Percentiles rank a stretch among this genome's conserved stretches.
phyloP scores from a whole-genome alignment of 1,284 basidiomycete species.

The Violaceomyces palustris region DNA sequence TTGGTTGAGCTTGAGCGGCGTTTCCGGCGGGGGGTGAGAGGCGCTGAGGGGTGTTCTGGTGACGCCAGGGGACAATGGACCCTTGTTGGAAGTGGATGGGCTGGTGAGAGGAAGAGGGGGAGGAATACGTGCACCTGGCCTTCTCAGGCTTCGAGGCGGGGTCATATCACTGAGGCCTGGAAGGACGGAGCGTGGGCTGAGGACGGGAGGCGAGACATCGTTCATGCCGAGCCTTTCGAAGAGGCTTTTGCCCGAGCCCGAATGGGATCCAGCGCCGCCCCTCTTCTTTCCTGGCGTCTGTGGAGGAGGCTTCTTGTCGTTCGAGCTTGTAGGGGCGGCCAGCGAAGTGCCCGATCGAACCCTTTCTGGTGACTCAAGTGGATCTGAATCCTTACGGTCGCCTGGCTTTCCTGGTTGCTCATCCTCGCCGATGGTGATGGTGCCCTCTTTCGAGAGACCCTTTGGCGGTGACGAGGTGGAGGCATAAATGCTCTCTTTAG shows the following conservation, averaged over 20 bases:
- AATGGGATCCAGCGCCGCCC: not conserved
- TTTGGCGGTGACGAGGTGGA: too few relatives aligned
- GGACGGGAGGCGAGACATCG: not conserved
- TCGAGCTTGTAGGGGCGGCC: too few relatives aligned
- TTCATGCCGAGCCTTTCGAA: constrained; percentile 20
- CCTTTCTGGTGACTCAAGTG: too few relatives aligned
- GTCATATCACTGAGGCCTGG: too few relatives aligned
- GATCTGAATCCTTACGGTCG: too few relatives aligned
- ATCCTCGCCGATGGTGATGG: too few relatives aligned
- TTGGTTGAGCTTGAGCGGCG: constrained; percentile 36
- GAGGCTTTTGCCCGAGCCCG: constrained; percentile 5
- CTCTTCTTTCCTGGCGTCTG: constrained; percentile 2
- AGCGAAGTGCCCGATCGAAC: too few relatives aligned
- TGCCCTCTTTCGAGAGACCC: too few relatives aligned
- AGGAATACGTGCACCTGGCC: constrained; percentile 24
- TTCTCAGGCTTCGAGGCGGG: too few relatives aligned
- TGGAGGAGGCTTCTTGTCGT: constrained; percentile 5
- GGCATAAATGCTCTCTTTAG: constrained; percentile 35
- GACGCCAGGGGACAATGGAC: constrained; percentile 9
- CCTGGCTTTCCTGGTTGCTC: too few relatives aligned
- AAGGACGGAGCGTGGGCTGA: constrained; percentile 7
- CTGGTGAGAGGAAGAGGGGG: constrained; percentile 26
- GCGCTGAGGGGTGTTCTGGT: constrained; percentile 40
- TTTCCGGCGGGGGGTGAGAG: constrained; percentile 36
- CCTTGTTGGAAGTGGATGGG: constrained; percentile 21